phyloP scores from a whole-genome alignment of 2,329 filamentous ascomycete species.

The Didymellaceae sp. region DNA sequence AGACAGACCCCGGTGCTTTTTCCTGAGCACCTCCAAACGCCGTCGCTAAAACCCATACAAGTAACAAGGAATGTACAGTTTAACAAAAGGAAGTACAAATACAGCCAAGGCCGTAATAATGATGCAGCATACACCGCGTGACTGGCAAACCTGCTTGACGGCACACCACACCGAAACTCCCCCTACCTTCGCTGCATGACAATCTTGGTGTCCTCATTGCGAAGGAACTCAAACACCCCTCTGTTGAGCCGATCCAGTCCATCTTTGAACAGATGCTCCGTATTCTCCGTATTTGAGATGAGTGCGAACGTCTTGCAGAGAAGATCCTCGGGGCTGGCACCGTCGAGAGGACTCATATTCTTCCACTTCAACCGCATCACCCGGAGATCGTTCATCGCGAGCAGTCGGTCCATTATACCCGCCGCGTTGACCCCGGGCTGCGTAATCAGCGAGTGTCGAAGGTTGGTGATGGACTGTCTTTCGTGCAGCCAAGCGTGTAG shows the following conservation, averaged over 20 bases:
- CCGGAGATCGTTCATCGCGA: slow-evolving; percentile 45
- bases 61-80: neutral
- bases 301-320: slow-evolving; percentile 39
- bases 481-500: slow-evolving; percentile 42
- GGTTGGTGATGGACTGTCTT: slow-evolving; percentile 36
- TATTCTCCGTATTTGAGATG: slow-evolving; percentile 45
- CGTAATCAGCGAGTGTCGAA: slow-evolving; percentile 30
- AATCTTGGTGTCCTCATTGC: slow-evolving; percentile 42
- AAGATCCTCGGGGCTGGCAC: slow-evolving; percentile 43
- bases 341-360: slow-evolving; percentile 43
- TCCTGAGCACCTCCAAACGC: slow-evolving; percentile 23
- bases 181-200: slow-evolving; percentile 33
- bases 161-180: too few species aligned
- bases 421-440: slow-evolving; percentile 34
- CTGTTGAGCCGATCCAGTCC: slow-evolving; percentile 38
- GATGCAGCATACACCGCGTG: too few species aligned
- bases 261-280: slow-evolving; percentile 44
- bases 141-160: too few species aligned
- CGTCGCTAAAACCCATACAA: slow-evolving; percentile 30
- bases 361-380: slow-evolving; percentile 47
- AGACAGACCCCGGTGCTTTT: neutral
- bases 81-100: too few species aligned
- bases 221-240: slow-evolving; percentile 41
- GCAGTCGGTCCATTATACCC: slow-evolving; percentile 39
- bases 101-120: too few species aligned